phyloP scores from a whole-genome alignment of 768 basidiomycete genomes.

The Termitomyces sp. region DNA sequence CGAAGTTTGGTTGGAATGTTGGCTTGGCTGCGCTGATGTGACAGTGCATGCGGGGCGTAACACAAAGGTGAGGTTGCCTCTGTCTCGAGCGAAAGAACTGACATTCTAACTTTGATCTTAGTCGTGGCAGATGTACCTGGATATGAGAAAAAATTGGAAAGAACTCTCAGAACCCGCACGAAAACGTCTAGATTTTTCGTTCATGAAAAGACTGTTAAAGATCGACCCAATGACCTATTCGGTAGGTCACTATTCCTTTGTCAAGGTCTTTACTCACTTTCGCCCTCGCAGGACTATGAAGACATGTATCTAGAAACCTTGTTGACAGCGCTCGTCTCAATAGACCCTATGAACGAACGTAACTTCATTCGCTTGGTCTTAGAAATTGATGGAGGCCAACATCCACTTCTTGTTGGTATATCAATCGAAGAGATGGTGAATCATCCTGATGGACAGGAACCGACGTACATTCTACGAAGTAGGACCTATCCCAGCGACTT shows the following conservation, averaged over 20 bases:
- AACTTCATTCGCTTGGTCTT: conserved; percentile 54
- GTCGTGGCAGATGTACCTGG: conserved; percentile 61
- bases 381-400: conserved; percentile 32
- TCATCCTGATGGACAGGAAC: conserved; percentile 10
- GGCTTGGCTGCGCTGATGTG: conserved; percentile 66
- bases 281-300: conserved; percentile 30
- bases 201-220: conserved; percentile 50
- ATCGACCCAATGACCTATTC: conserved; percentile 56
- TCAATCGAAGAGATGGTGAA: not conserved
- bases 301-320: conserved; percentile 50
- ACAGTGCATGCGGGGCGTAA: conserved; percentile 30
- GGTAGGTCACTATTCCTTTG: conserved; percentile 30
- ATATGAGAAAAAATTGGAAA: conserved; percentile 39
- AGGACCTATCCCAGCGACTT: not conserved
- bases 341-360: conserved; percentile 45
- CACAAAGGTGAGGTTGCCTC: conserved; percentile 18
- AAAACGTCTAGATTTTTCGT: conserved; percentile 54
- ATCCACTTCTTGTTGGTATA: conserved; percentile 7
- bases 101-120: conserved; percentile 16
- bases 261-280: not conserved
- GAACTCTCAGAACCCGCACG: conserved; percentile 35
- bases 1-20: conserved; percentile 61
- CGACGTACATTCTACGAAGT: conserved; percentile 12
- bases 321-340: conserved; percentile 44
- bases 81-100: not conserved